These are phyloP conservation scores for Cryptosporidium meleagridis DNA, from an alignment of 169 alveolate species.

Conservation along the genomic window DNA sequence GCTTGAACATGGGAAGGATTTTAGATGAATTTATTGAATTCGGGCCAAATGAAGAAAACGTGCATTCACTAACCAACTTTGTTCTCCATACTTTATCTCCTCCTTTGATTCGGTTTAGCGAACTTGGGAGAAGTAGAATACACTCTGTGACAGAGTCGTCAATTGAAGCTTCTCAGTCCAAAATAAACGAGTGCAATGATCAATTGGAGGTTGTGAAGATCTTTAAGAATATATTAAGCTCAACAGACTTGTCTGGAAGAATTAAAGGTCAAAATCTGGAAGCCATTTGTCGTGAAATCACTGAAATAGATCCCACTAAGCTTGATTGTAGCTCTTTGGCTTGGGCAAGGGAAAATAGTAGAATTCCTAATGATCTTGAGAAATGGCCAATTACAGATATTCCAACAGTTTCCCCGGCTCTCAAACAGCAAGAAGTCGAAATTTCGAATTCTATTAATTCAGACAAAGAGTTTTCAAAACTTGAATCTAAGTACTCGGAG, in stretches of 20 bases:
- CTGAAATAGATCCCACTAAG: slow-evolving; percentile 35
- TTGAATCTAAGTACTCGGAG: background rate
- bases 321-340: slow-evolving; percentile 52
- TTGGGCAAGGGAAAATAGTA: slow-evolving; percentile 35
- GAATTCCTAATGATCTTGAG: slow-evolving; percentile 44
- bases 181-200: slow-evolving; percentile 8
- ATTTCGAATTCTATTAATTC: background rate
- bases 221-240: background rate
- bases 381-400: slow-evolving; percentile 70
- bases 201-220: background rate
- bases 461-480: background rate
- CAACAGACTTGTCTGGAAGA: background rate
- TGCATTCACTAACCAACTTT: slow-evolving; percentile 23
- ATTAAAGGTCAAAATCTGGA: background rate
- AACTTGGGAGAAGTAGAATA: slow-evolving; percentile 17
- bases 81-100: slow-evolving; percentile 18
- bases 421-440: background rate
- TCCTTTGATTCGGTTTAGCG: slow-evolving; percentile 34
- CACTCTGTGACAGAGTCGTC: background rate
- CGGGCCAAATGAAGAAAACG: slow-evolving; percentile 7
- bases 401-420: slow-evolving; percentile 24
- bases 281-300: slow-evolving; percentile 12
- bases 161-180: background rate
- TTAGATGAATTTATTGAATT: slow-evolving; percentile 2
- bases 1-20: background rate